Conservation (phyloP, 2,329 filamentous ascomycete genomes). For the Amylocarpus encephaloides region DNA sequence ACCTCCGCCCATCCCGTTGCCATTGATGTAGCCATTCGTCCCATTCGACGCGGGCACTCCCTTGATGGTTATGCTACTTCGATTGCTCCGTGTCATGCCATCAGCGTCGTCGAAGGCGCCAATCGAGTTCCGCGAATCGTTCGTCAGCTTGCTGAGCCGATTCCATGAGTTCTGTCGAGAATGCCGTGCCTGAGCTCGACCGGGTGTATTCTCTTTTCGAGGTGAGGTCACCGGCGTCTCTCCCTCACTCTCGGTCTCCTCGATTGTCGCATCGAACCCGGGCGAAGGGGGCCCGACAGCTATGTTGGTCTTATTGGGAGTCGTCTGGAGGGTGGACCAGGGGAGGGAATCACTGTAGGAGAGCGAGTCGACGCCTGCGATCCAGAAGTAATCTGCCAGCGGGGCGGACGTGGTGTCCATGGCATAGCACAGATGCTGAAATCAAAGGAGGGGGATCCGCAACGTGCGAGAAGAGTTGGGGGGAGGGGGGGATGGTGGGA, state of each 20-base stretch:
- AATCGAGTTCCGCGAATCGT: slow-evolving; percentile 47
- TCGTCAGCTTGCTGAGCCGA: slow-evolving; percentile 48
- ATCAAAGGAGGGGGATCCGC: not conserved
- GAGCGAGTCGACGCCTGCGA: slow-evolving; percentile 63
- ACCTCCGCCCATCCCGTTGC: slow-evolving; percentile 15
- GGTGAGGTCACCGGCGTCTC: slow-evolving; percentile 40
- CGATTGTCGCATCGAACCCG: slow-evolving; percentile 52
- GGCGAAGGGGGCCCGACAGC: slow-evolving; percentile 24
- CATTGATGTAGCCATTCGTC: slow-evolving; percentile 6
- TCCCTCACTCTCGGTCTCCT: slow-evolving; percentile 45
- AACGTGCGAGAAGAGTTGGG: slow-evolving; percentile 6
- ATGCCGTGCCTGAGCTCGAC: slow-evolving; percentile 42
- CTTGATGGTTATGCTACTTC: slow-evolving; percentile 60
- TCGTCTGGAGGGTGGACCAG: slow-evolving; percentile 29
- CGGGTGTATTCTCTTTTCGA: slow-evolving; percentile 11
- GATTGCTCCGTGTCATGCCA: slow-evolving; percentile 42
- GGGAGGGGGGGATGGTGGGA: not conserved
- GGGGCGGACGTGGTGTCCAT: slow-evolving; percentile 48
- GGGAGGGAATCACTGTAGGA: slow-evolving; percentile 52
- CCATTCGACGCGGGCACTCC: slow-evolving; percentile 26
- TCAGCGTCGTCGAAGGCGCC: slow-evolving; percentile 53
- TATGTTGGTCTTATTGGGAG: slow-evolving; percentile 18
- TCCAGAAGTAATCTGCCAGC: slow-evolving; percentile 71
- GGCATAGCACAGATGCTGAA: slow-evolving; percentile 16
- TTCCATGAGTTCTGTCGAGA: slow-evolving; percentile 56